Conservation (phyloP, 768 basidiomycete genomes). For the Scleroderma citrinum region DNA sequence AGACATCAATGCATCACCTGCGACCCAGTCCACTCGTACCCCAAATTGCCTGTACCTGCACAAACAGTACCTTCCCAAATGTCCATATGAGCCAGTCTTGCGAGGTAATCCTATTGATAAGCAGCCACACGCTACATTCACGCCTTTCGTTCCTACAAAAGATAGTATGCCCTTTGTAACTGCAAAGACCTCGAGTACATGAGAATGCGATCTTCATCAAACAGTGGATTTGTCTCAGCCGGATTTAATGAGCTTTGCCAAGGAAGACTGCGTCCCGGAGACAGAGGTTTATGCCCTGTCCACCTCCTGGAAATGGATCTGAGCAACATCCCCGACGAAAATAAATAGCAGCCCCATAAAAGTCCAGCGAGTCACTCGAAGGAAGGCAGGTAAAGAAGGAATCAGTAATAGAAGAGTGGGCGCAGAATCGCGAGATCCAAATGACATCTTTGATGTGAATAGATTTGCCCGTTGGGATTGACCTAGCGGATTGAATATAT, state of each 20-base stretch:
- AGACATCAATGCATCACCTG: conserved; percentile 11
- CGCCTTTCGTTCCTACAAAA: conserved; percentile 19
- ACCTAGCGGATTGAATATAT: conserved; percentile 32
- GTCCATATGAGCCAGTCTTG: conserved; percentile 23
- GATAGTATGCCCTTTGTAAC: conserved; percentile 33
- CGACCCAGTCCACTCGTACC: conserved; percentile 23
- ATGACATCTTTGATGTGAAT: conserved; percentile 31
- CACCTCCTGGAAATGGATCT: conserved; percentile 50
- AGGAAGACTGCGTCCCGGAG: conserved; percentile 46
- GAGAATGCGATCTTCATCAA: conserved; percentile 27
- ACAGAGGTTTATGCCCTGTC: conserved; percentile 56
- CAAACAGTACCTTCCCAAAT: conserved; percentile 13
- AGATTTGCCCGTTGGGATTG: conserved; percentile 24
- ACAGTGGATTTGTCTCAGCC: conserved; percentile 2
- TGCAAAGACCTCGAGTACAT: conserved; percentile 37
- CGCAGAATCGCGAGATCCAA: conserved; percentile 44
- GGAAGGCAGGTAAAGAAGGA: conserved; percentile 29
- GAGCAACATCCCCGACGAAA: conserved; percentile 44
- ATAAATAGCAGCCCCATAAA: conserved; percentile 15
- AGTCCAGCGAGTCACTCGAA: background rate
- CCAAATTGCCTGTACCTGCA: conserved; percentile 18
- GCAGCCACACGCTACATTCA: conserved; percentile 19
- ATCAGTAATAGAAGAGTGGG: conserved; percentile 39
- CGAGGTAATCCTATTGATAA: conserved; percentile 19
- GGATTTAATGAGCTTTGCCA: conserved; percentile 28